These are phyloP conservation scores for Drechslerella stenobrocha DNA, from an alignment of 2,329 filamentous ascomycete species.

Conservation along the genomic window DNA sequence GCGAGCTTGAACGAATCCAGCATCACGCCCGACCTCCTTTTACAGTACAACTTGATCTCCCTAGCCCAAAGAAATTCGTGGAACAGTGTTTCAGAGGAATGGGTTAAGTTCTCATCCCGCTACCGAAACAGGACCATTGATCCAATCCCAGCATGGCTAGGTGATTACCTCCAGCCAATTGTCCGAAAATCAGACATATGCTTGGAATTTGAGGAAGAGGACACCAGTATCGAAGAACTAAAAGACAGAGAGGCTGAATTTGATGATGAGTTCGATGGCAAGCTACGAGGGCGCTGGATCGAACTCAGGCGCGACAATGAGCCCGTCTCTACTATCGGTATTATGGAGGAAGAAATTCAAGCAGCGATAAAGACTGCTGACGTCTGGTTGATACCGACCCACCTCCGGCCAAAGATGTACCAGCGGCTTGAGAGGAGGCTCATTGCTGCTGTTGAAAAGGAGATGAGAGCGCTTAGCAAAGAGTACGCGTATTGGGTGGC, in stretches of 20 bases:
- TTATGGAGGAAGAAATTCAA: conserved; percentile 55
- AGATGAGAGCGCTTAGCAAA: conserved; percentile 61
- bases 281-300: conserved; percentile 58
- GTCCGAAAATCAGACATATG: conserved; percentile 56
- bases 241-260: conserved; percentile 65
- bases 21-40: conserved; percentile 63
- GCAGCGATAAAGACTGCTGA: conserved; percentile 59
- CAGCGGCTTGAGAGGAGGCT: conserved; percentile 64
- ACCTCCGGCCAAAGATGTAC: conserved; percentile 68
- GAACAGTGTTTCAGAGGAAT: conserved; percentile 56
- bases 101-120: conserved; percentile 54
- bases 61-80: conserved; percentile 67
- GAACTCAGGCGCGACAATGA: conserved; percentile 13
- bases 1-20: conserved; percentile 58
- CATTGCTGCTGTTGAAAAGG: conserved; percentile 58
- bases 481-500: conserved; percentile 61
- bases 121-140: conserved; percentile 51
- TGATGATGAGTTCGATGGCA: conserved; percentile 60
- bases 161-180: conserved; percentile 57
- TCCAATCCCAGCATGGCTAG: conserved; percentile 64
- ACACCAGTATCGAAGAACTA: conserved; percentile 65
- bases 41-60: conserved; percentile 64
- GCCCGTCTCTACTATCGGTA: conserved; percentile 55
- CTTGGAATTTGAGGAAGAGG: conserved; percentile 64
- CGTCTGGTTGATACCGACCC: conserved; percentile 64